Evolutionary conservation across 2,329 filamentous ascomycete genomes (phyloP).

Genomic region (Fusarium pseudocircinatum): DNA sequence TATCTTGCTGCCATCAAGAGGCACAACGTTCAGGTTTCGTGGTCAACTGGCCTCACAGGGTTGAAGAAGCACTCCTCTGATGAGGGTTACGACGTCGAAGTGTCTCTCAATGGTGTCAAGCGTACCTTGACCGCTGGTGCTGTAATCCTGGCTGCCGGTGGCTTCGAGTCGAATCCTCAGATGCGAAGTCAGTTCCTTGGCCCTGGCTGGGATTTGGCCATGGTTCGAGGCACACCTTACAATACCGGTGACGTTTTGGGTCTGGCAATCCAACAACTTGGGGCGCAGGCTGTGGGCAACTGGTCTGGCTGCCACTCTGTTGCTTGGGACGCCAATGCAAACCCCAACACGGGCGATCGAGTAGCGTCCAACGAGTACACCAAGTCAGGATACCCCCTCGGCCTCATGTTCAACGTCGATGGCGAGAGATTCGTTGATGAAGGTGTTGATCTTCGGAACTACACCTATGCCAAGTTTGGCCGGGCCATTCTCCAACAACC

Average conservation of each 20-base stretch:
- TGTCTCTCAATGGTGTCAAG: neutral
- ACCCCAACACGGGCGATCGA: conserved; percentile 11
- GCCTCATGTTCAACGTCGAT: conserved; percentile 11
- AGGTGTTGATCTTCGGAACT: conserved; percentile 10
- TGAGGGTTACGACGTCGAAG: neutral
- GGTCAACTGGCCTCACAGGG: conserved; percentile 5
- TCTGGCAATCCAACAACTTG: neutral
- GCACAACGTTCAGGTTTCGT: neutral
- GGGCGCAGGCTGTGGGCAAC: neutral
- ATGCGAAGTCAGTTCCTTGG: conserved; percentile 66
- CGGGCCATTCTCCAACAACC: conserved; percentile 18
- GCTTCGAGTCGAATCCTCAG: conserved; percentile 57
- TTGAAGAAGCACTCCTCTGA: neutral
- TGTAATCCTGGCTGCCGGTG: conserved; percentile 5
- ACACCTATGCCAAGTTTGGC: conserved; percentile 15
- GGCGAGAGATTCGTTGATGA: conserved; percentile 8
- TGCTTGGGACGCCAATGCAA: conserved; percentile 11
- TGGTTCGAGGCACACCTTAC: conserved; percentile 41
- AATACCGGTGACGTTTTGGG: conserved; percentile 12
- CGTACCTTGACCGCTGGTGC: neutral
- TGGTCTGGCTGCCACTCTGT: conserved; percentile 13
- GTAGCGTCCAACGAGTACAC: conserved; percentile 19
- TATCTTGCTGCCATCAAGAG: conserved; percentile 7
- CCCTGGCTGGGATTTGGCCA: conserved; percentile 35
- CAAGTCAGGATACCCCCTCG: conserved; percentile 13